Percentiles rank a stretch among this genome's conserved stretches.
phyloP scores from a whole-genome alignment of 768 basidiomycete genomes.

The Boletus rubroflammeus region DNA sequence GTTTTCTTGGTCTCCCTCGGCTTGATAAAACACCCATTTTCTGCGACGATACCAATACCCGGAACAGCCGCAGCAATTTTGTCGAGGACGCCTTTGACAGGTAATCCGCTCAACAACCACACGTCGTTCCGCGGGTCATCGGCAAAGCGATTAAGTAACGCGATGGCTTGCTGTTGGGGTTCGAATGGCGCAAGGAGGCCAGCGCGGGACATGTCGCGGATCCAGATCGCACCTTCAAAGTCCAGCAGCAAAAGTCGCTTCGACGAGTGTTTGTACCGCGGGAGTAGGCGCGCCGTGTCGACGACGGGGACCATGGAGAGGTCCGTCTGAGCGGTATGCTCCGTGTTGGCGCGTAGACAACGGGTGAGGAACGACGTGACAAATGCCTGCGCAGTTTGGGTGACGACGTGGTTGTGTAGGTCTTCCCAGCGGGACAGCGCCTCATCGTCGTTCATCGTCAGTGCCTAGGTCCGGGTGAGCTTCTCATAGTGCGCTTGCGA shows the following conservation, averaged over 20 bases:
- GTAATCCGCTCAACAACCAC: constrained; percentile 77
- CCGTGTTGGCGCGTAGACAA: constrained; percentile 66
- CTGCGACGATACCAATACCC: constrained; percentile 77
- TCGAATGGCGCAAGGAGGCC: constrained; percentile 42
- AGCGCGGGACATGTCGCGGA: constrained; percentile 48
- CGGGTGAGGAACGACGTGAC: constrained; percentile 76
- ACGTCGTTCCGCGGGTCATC: constrained; percentile 71
- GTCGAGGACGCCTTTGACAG: constrained; percentile 60
- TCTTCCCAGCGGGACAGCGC: constrained; percentile 79
- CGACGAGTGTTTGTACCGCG: constrained; percentile 61
- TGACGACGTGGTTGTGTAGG: constrained; percentile 78
- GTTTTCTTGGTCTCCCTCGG: constrained; percentile 36
- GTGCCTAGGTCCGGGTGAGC: constrained; percentile 38
- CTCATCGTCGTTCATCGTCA: constrained; percentile 77
- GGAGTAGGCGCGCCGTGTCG: constrained; percentile 51
- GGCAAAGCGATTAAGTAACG: constrained; percentile 52
- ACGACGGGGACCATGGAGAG: constrained; percentile 37
- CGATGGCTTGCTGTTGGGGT: constrained; percentile 38
- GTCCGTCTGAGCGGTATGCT: constrained; percentile 44
- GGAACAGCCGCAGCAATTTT: constrained; percentile 58
- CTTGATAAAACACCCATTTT: constrained; percentile 86
- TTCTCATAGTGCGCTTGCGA: background rate
- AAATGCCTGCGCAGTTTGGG: constrained; percentile 84
- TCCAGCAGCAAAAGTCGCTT: constrained; percentile 70
- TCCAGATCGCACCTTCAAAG: constrained; percentile 80